A percentile compares a stretch with the other conserved stretches of the same genome.
Evolutionary conservation across 495 filamentous ascomycete genomes (phyloP).

Genomic region (Tirmania nivea): DNA sequence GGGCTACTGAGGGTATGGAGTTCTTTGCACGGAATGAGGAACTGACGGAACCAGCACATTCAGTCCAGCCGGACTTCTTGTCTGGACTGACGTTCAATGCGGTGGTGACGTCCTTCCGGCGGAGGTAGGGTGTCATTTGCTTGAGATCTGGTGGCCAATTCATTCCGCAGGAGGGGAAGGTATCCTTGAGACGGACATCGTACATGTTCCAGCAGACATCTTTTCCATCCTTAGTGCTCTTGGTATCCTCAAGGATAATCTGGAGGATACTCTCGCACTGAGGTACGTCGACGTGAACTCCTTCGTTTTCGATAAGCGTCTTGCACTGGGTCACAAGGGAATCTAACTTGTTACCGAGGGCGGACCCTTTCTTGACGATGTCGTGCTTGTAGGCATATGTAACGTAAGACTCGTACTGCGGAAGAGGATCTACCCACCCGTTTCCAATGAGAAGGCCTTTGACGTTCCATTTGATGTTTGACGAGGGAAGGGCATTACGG

Average conservation of each 20-base stretch:
- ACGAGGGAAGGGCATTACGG: conserved; percentile 33
- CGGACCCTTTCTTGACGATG: conserved; percentile 42
- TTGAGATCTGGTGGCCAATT: conserved; percentile 79
- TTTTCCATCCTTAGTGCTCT: conserved; percentile 27
- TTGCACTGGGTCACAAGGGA: conserved; percentile 43
- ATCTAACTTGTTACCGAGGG: conserved; percentile 42
- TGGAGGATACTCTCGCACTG: conserved; percentile 56
- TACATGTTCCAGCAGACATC: conserved; percentile 72
- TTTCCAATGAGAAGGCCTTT: conserved; percentile 82
- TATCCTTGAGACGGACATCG: conserved; percentile 63
- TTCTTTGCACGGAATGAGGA: conserved; percentile 41
- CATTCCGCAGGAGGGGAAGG: conserved; percentile 64
- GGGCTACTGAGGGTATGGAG: conserved; percentile 45
- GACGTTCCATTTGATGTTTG: conserved; percentile 48
- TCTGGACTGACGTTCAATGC: conserved; percentile 67
- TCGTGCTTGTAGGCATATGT: conserved; percentile 54
- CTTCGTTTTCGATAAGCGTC: conserved; percentile 30
- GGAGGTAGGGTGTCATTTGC: conserved; percentile 62
- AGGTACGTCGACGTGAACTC: conserved; percentile 39
- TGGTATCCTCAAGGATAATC: conserved; percentile 39
- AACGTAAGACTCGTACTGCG: conserved; percentile 82
- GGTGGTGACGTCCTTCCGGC: conserved; percentile 48
- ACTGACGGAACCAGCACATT: conserved; percentile 65
- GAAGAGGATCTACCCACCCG: conserved; percentile 77
- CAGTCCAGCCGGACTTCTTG: conserved; percentile 73